A percentile compares a stretch with the other conserved stretches of the same genome.
These are phyloP conservation scores for Vanilla planifolia DNA, from an alignment of 106 monocot species.

Conservation along the genomic window DNA sequence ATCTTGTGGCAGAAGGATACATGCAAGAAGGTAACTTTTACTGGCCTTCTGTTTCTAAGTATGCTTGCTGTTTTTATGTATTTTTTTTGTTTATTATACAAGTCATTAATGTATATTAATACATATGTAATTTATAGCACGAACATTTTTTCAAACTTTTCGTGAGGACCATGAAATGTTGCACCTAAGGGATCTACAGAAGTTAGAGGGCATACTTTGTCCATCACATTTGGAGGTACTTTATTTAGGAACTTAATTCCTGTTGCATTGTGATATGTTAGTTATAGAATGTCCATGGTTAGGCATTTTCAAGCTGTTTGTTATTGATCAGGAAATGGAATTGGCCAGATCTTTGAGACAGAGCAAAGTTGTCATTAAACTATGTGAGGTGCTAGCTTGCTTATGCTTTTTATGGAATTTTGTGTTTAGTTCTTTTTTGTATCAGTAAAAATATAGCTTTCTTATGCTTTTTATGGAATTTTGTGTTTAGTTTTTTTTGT, in stretches of 20 bases:
- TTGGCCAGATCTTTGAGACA: constrained; percentile 71
- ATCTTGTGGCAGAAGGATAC: constrained; percentile 84
- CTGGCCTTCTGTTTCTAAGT: too few species aligned
- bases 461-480: constrained; percentile 6
- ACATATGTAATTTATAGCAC: constrained; percentile 47
- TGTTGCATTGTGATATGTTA: neutral
- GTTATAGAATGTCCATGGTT: neutral
- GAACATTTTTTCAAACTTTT: constrained; percentile 79
- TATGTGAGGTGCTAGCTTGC: constrained; percentile 63
- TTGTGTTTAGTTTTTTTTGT: constrained; percentile 6
- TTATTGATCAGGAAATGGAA: constrained; percentile 76
- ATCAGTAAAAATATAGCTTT: too few species aligned
- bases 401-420: constrained; percentile 7
- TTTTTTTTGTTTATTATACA: neutral
- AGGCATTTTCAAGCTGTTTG: constrained; percentile 8
- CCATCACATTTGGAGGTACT: constrained; percentile 93
- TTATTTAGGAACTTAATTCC: neutral
- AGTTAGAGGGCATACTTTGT: constrained; percentile 92
- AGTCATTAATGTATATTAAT: neutral
- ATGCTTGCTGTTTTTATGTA: neutral
- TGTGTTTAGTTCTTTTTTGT: constrained; percentile 3
- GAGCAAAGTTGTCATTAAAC: constrained; percentile 80
- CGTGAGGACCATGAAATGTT: constrained; percentile 92
- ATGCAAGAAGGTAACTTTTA: constrained; percentile 64
- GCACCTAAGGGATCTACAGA: constrained; percentile 88